Conservation (phyloP, 352 stramenopile species). For the Phytophthora constricta region DNA sequence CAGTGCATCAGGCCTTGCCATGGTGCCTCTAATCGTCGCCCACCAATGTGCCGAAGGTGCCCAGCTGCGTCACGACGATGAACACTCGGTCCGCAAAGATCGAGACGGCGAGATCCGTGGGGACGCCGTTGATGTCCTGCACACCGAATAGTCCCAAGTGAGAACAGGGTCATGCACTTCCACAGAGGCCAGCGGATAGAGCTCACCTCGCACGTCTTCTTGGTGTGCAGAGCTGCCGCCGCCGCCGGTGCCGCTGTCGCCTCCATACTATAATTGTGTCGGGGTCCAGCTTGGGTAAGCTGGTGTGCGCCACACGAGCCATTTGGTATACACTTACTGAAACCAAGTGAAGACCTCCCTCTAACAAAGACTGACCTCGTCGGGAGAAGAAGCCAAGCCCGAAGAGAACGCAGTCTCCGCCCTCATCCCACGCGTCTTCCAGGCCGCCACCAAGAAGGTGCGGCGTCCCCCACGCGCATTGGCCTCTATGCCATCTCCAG, state of each 20-base stretch:
- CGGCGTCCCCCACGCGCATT: background rate
- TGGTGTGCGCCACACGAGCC: background rate
- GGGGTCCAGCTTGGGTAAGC: background rate
- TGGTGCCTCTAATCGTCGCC: background rate
- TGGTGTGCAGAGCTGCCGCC: conserved; percentile 46
- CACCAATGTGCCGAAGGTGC: conserved; percentile 84
- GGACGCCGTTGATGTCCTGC: conserved; percentile 78
- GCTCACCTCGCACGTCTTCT: conserved; percentile 48
- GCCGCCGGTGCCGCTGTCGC: conserved; percentile 1
- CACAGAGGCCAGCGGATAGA: background rate
- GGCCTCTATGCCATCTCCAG: background rate
- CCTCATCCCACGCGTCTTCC: conserved; percentile 11
- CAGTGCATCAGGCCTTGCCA: too few relatives aligned
- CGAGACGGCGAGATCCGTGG: conserved; percentile 75
- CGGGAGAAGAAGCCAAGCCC: conserved; percentile 21
- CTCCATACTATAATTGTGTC: conserved; percentile 21
- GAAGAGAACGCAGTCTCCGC: conserved; percentile 27
- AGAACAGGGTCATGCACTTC: background rate
- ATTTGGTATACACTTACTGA: background rate
- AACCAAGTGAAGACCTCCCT: conserved; percentile 21
- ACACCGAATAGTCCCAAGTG: conserved; percentile 1
- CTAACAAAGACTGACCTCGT: conserved; percentile 32
- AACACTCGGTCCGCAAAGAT: conserved; percentile 87
- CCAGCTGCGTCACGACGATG: conserved; percentile 81
- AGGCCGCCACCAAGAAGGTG: conserved; percentile 20